A percentile compares a stretch with the other conserved stretches of the same genome.
phyloP scores from a whole-genome alignment of 2,329 filamentous ascomycete species.

The Colletotrichum acutatum region DNA sequence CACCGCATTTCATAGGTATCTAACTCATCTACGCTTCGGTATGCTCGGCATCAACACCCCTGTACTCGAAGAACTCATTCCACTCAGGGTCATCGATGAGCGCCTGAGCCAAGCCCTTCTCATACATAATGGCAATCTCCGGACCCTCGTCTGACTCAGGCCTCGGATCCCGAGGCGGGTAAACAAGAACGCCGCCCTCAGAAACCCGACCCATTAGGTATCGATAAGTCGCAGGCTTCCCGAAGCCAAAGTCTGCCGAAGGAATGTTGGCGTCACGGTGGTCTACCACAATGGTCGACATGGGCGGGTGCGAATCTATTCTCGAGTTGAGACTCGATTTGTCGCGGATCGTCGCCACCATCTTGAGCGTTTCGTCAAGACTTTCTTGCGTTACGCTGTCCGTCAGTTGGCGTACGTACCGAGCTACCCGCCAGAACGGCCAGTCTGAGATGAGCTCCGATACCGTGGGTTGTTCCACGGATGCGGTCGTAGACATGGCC shows the following conservation, averaged over 20 bases:
- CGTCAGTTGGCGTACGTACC: slow-evolving; percentile 51
- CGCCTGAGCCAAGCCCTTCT: slow-evolving; percentile 45
- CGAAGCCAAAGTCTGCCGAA: slow-evolving; percentile 50
- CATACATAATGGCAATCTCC: slow-evolving; percentile 49
- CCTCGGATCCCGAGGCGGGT: slow-evolving; percentile 42
- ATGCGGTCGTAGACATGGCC: slow-evolving; percentile 40
- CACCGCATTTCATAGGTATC: no score
- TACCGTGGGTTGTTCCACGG: slow-evolving; percentile 43
- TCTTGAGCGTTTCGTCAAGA: slow-evolving; percentile 43
- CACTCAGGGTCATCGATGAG: slow-evolving; percentile 48
- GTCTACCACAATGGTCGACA: slow-evolving; percentile 49
- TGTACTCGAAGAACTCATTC: slow-evolving; percentile 50
- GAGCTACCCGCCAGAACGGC: slow-evolving; percentile 48
- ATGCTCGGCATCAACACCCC: slow-evolving; percentile 44
- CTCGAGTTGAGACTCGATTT: slow-evolving; percentile 48
- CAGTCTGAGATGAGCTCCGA: slow-evolving; percentile 48
- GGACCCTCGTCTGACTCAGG: slow-evolving; percentile 47
- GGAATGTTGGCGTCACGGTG: slow-evolving; percentile 45
- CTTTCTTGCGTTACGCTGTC: slow-evolving; percentile 47
- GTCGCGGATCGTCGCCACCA: slow-evolving; percentile 48
- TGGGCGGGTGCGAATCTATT: slow-evolving; percentile 48
- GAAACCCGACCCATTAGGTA: slow-evolving; percentile 45
- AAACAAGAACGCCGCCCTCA: slow-evolving; percentile 43
- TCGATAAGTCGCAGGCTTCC: slow-evolving; percentile 44
- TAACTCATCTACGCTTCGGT: background rate